phyloP scores from a whole-genome alignment of 345 rosid species.

The Brassica incana region DNA sequence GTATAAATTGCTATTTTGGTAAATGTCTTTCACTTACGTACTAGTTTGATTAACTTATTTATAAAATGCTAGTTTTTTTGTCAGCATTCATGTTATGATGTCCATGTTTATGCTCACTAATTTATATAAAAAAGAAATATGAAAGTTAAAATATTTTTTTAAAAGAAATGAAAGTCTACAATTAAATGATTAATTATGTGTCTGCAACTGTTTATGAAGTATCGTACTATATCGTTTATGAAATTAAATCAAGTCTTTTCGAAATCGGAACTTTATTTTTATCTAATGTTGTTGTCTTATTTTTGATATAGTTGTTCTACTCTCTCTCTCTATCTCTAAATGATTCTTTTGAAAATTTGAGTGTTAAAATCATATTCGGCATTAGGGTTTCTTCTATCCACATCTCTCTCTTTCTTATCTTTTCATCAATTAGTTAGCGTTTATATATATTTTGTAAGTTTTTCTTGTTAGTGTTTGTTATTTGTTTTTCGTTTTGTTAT shows the following conservation, averaged over 20 bases:
- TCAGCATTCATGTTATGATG: neutral
- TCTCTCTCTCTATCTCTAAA: neutral
- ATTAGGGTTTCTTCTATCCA: conserved; percentile 42
- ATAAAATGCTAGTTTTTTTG: neutral
- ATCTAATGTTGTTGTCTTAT: neutral
- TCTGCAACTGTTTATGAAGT: neutral
- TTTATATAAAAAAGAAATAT: neutral
- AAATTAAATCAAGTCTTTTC: neutral
- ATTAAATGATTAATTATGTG: neutral
- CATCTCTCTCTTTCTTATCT: conserved; percentile 27
- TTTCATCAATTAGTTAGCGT: conserved; percentile 10
- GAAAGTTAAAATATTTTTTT: neutral
- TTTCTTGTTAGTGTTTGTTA: conserved; percentile 3
- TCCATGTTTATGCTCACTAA: neutral
- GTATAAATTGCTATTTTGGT: neutral
- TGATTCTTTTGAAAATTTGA: neutral
- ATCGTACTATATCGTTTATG: neutral
- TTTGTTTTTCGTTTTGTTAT: conserved; percentile 26
- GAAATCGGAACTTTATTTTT: neutral
- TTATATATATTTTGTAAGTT: neutral
- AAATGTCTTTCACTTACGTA: neutral
- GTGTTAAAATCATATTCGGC: conserved; percentile 15
- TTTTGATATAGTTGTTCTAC: neutral
- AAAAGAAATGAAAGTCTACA: neutral
- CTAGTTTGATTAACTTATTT: neutral